Conservation (phyloP, 768 basidiomycete species). For the Boletus rufocinnamomeus region DNA sequence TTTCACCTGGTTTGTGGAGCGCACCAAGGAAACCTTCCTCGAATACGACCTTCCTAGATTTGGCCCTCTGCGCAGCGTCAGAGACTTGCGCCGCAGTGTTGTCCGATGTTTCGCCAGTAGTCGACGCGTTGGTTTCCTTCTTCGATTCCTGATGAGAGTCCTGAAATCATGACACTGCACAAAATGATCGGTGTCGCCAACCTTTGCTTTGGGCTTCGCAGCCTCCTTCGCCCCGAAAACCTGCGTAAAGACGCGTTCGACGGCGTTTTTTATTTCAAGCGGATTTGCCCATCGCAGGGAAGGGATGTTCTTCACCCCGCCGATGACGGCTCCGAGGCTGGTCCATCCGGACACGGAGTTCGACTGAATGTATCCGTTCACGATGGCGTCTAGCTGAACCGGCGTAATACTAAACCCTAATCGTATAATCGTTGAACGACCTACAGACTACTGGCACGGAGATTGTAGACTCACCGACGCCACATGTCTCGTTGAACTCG, state of each 20-base stretch:
- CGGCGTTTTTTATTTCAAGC: slow-evolving; percentile 79
- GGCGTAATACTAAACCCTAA: slow-evolving; percentile 79
- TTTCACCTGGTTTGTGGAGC: slow-evolving; percentile 92
- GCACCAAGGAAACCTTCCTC: slow-evolving; percentile 92
- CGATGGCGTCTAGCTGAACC: slow-evolving; percentile 57
- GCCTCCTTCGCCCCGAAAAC: slow-evolving; percentile 74
- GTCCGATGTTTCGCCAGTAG: slow-evolving; percentile 6
- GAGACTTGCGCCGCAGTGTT: slow-evolving; percentile 34
- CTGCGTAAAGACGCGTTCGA: slow-evolving; percentile 66
- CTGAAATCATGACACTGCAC: not conserved
- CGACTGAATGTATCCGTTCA: slow-evolving; percentile 57
- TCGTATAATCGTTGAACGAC: slow-evolving; percentile 5
- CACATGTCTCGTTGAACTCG: slow-evolving; percentile 78
- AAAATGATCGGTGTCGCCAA: slow-evolving; percentile 26
- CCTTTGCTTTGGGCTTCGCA: slow-evolving; percentile 68
- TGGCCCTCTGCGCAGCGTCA: slow-evolving; percentile 38
- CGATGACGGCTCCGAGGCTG: slow-evolving; percentile 66
- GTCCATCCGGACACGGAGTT: slow-evolving; percentile 70
- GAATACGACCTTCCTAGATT: slow-evolving; percentile 68
- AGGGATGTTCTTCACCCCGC: slow-evolving; percentile 59
- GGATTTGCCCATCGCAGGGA: slow-evolving; percentile 81
- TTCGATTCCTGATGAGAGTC: slow-evolving; percentile 46
- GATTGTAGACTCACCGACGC: slow-evolving; percentile 68
- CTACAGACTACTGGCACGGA: not conserved
- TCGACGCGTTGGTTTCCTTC: slow-evolving; percentile 38